Evolutionary conservation across 495 filamentous ascomycete genomes (phyloP).

Genomic region (Astrocystis sublimbata): DNA sequence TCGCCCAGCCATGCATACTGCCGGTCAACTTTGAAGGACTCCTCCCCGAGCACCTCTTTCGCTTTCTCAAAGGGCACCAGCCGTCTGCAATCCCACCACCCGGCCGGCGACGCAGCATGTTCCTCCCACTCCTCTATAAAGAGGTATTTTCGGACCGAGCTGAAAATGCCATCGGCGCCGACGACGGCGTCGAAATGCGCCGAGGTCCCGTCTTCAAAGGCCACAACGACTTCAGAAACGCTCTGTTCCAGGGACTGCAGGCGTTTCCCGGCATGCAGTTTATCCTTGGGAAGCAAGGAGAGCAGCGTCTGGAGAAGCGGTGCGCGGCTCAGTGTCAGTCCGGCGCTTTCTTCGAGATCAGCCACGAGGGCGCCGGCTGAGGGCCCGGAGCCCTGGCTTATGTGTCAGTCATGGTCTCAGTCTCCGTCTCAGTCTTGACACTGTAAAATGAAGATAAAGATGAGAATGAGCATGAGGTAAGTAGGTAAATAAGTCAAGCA

Average conservation of each 20-base stretch:
- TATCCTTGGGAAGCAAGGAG: slow-evolving; percentile 11
- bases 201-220: slow-evolving; percentile 23
- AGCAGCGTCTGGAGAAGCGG: slow-evolving; percentile 19
- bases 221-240: slow-evolving; percentile 3
- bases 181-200: slow-evolving; percentile 25
- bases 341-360: slow-evolving; percentile 12
- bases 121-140: slow-evolving; percentile 7
- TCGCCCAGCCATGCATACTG: slow-evolving; percentile 28
- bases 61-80: slow-evolving; percentile 25
- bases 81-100: slow-evolving; percentile 24
- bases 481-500: background rate
- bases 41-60: slow-evolving; percentile 17
- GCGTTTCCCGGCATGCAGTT: slow-evolving; percentile 16
- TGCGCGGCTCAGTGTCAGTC: slow-evolving; percentile 15
- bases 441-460: slow-evolving; percentile 8
- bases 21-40: slow-evolving; percentile 20
- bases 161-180: slow-evolving; percentile 30
- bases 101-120: slow-evolving; percentile 14
- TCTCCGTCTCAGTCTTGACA: too few relatives aligned
- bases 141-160: slow-evolving; percentile 24
- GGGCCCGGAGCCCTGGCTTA: slow-evolving; percentile 18
- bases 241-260: slow-evolving; percentile 17
- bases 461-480: background rate
- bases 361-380: slow-evolving; percentile 15
- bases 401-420: too few relatives aligned